Base-by-base conservation (phyloP, 495 filamentous ascomycete genomes). In the Penicillium bialowiezense region DNA sequence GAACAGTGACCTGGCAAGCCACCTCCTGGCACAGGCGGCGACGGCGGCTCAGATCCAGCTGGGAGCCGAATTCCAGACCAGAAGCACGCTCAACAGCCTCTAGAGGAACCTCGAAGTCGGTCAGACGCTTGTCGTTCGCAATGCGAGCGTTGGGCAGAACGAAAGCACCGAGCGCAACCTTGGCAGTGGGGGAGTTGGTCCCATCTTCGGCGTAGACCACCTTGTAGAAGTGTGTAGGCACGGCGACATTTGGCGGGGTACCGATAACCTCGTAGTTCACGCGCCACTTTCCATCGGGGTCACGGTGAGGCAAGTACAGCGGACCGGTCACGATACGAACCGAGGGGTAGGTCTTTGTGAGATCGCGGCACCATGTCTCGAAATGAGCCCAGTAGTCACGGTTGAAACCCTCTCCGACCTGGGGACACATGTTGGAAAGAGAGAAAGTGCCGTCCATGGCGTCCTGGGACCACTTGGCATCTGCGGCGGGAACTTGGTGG, bases 221-320 rank as follows among this genome's bases (percentile, higher is more conserved):
- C 74, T 98, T 98, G 75, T 93, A 98, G 75, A 98, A 98, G 65
- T 98, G 93, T 19, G 93, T 98, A 7, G 93, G 93, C 48, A 98
- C 93, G 7, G 95, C 90, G 15, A 98, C 83, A 61, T 90, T 97
- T 3, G 93, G 95, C 44, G 95, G 93, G 60, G 79, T 83, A 3
- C 93, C 93, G 47, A 98, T 93, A n/a, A 98, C 88, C 74, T 98
- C 93, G 72, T 98, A 97, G 29, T 76, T 83, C 35, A 97, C 91
- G 51, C 91, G 82, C 88, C 90, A 98, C 72, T 96, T 97, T 31
- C 88, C 87, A 68, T 97, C 93, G 6, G 83, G 71, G 43, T 91
- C 89, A 14, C 82, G 75, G 56, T 83, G 81, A 1, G 93, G 93
- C 14, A 98, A 82, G 60, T 98, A 98, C 44, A 98, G 67, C 1